phyloP scores from a whole-genome alignment of 805 yeast species.

The Osmozyma mogii region DNA sequence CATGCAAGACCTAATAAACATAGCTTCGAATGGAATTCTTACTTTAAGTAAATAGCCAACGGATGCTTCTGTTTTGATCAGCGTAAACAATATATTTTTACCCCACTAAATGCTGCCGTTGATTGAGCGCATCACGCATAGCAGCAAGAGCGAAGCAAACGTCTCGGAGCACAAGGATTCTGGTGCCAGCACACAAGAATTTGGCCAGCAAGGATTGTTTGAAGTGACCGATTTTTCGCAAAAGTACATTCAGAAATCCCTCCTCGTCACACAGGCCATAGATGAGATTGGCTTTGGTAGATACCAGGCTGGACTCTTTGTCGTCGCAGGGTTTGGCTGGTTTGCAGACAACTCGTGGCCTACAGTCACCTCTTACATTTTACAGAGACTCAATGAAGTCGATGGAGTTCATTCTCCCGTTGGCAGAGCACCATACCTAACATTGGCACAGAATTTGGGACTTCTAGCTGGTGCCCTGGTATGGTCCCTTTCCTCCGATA shows the following conservation, averaged over 20 bases:
- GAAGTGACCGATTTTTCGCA: conserved; percentile 8
- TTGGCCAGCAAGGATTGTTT: conserved; percentile 6
- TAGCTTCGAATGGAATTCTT: no score
- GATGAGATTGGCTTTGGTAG: conserved; percentile 30
- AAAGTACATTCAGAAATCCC: conserved; percentile 11
- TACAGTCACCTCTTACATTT: conserved; percentile 24
- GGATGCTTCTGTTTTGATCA: no score
- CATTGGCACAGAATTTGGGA: conserved; percentile 29
- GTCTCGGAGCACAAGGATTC: neutral
- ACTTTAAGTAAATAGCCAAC: no score
- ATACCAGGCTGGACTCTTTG: conserved; percentile 17
- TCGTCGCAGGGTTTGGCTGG: conserved; percentile 27
- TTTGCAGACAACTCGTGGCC: conserved; percentile 35
- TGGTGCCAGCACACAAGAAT: neutral
- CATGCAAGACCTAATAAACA: no score
- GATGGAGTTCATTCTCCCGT: conserved; percentile 31
- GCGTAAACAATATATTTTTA: no score
- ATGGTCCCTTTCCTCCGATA: conserved; percentile 18
- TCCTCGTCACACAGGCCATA: conserved; percentile 33
- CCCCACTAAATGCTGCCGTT: no score
- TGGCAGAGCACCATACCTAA: conserved; percentile 27
- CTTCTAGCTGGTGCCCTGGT: conserved; percentile 17
- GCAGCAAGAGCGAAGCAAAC: neutral
- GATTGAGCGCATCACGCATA: no score
- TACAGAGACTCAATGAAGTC: conserved; percentile 22